These are phyloP conservation scores for Apiospora arundinis DNA, from an alignment of 2,329 filamentous ascomycete species.

Conservation along the genomic window DNA sequence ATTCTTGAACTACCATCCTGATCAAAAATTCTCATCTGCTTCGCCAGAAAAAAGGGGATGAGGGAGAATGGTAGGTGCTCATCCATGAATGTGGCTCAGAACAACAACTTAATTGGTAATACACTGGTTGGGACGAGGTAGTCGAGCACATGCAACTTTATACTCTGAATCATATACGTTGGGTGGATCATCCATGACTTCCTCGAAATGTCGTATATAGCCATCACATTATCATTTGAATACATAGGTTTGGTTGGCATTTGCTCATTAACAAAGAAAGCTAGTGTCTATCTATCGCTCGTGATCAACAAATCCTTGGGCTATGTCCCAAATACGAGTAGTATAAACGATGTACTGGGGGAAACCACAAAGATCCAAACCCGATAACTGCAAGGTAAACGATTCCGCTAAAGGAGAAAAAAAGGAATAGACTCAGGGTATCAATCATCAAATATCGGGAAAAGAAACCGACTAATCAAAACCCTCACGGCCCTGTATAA, in stretches of 20 bases:
- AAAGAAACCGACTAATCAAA: background rate
- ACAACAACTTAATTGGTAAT: too few species aligned
- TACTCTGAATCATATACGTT: too few species aligned
- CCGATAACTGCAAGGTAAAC: slow-evolving; percentile 29
- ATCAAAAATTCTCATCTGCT: too few species aligned
- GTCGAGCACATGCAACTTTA: too few species aligned
- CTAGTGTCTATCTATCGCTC: slow-evolving; percentile 13
- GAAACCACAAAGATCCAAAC: background rate
- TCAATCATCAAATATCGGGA: slow-evolving; percentile 15
- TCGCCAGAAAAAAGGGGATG: too few species aligned
- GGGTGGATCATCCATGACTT: too few species aligned
- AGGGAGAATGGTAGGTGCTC: too few species aligned
- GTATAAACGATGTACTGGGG: background rate
- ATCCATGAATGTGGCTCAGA: too few species aligned
- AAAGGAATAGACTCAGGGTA: slow-evolving; percentile 24
- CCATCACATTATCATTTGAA: background rate
- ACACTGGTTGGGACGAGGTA: too few species aligned
- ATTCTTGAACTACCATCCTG: too few species aligned
- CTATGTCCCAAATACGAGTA: slow-evolving; percentile 7
- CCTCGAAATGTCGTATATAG: too few species aligned
- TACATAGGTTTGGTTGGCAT: background rate
- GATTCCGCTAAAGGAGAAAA: slow-evolving; percentile 25
- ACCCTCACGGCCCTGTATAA: slow-evolving; percentile 3
- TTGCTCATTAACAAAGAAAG: background rate
- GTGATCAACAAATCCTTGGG: slow-evolving; percentile 8